Conservation (phyloP, 495 filamentous ascomycete genomes). For the Lasiosphaeria miniovina region DNA sequence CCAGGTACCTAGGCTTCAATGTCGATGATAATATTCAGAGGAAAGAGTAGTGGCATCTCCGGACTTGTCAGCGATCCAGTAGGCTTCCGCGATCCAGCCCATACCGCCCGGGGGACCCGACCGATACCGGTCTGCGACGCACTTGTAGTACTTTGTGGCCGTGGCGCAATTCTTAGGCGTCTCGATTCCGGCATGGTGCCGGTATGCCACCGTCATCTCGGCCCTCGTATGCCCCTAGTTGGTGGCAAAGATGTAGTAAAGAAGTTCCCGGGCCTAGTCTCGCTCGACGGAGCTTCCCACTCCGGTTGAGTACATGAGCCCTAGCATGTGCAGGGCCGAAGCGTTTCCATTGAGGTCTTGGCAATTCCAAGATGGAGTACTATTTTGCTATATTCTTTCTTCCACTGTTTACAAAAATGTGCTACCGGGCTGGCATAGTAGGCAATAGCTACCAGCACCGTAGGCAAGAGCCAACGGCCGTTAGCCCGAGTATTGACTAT, state of each 20-base stretch:
- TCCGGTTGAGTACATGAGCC: constrained; percentile 94
- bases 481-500: too few relatives aligned
- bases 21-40: too few relatives aligned
- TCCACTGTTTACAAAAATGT: too few relatives aligned
- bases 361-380: too few relatives aligned
- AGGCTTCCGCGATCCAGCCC: constrained; percentile 68
- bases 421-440: too few relatives aligned
- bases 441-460: too few relatives aligned
- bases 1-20: too few relatives aligned
- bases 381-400: too few relatives aligned
- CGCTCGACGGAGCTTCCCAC: constrained; percentile 76
- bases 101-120: constrained; percentile 90
- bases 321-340: constrained; percentile 92
- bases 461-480: too few relatives aligned
- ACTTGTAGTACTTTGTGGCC: constrained; percentile 84
- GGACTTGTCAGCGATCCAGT: constrained; percentile 79
- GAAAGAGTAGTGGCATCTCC: constrained; percentile 46
- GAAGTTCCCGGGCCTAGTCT: constrained; percentile 86
- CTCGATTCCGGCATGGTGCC: constrained; percentile 82
- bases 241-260: constrained; percentile 94
- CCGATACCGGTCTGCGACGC: constrained; percentile 82
- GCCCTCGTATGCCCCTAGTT: constrained; percentile 77
- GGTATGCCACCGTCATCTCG: constrained; percentile 91
- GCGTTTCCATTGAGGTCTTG: constrained; percentile 77
- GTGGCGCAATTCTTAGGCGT: constrained; percentile 81